A percentile compares a stretch with the other conserved stretches of the same genome.
Conservation (phyloP, 2,329 filamentous ascomycete species). For the Dothistroma pini region DNA sequence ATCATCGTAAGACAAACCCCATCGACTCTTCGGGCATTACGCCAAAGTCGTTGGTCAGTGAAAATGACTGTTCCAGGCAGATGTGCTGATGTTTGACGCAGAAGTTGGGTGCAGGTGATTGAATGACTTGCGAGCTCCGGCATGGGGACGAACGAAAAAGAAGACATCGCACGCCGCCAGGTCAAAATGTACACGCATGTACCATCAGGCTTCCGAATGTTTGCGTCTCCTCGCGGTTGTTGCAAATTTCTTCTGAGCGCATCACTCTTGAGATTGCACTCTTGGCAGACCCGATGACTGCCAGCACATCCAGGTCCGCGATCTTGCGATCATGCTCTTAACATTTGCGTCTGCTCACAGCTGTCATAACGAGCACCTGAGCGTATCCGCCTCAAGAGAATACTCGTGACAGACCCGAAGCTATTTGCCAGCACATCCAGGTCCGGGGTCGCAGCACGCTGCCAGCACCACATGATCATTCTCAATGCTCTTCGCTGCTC, state of each 20-base stretch:
- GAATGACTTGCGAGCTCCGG: neutral
- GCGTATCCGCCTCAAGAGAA: neutral
- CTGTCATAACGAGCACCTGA: neutral
- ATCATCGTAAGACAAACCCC: neutral
- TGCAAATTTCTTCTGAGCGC: too few species aligned
- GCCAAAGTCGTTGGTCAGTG: neutral
- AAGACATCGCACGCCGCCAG: neutral
- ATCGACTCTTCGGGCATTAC: neutral
- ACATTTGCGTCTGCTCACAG: neutral
- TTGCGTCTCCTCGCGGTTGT: neutral
- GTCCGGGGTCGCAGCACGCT: neutral
- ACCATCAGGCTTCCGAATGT: neutral
- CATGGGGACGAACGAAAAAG: neutral
- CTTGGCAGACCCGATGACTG: too few species aligned
- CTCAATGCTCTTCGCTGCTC: neutral
- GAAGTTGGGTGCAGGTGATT: neutral
- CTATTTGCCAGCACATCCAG: neutral
- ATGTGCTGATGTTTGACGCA: neutral
- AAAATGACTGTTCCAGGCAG: neutral
- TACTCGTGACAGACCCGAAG: conserved; percentile 1
- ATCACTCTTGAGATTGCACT: too few species aligned
- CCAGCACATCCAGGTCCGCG: too few species aligned
- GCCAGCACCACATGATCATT: neutral
- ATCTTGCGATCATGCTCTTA: too few species aligned
- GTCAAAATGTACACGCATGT: neutral